A percentile compares a stretch with the other conserved stretches of the same genome.
phyloP scores from a whole-genome alignment of 345 rosid genomes.

The Aethionema arabicum region DNA sequence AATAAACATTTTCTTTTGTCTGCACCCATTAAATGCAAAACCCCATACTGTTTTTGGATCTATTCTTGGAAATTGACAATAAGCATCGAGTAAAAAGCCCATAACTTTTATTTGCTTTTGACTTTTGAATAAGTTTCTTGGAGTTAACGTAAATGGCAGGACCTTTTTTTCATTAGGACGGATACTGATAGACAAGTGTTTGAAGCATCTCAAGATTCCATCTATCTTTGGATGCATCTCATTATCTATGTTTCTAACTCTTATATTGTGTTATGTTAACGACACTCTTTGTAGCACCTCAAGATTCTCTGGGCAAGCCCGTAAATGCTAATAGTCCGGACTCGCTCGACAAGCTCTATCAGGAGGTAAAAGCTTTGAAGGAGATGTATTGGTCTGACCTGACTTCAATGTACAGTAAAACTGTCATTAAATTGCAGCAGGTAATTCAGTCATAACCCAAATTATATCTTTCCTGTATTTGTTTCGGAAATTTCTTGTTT shows the following conservation, averaged over 20 bases:
- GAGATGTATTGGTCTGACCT: conserved; percentile 39
- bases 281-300: conserved; percentile 45
- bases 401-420: conserved; percentile 35
- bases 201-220: not conserved
- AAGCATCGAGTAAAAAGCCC: no score
- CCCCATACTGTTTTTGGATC: no score
- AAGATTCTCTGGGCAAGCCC: conserved; percentile 58
- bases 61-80: no score
- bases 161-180: no score
- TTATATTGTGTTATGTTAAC: not conserved
- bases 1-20: not conserved
- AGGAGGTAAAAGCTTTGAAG: conserved; percentile 58
- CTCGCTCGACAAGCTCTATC: conserved; percentile 85
- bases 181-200: no score
- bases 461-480: not conserved
- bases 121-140: no score
- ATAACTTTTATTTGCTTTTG: no score
- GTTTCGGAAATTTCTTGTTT: no score
- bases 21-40: not conserved
- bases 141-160: no score
- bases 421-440: conserved; percentile 37
- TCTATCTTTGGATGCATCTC: not conserved
- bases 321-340: conserved; percentile 53
- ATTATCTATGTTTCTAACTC: not conserved
- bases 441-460: conserved; percentile 28